Evolutionary conservation across 805 yeast genomes (phyloP), one percentile per base, ranked within the genome.

Genomic region (Blastobotrys parvus): DNA sequence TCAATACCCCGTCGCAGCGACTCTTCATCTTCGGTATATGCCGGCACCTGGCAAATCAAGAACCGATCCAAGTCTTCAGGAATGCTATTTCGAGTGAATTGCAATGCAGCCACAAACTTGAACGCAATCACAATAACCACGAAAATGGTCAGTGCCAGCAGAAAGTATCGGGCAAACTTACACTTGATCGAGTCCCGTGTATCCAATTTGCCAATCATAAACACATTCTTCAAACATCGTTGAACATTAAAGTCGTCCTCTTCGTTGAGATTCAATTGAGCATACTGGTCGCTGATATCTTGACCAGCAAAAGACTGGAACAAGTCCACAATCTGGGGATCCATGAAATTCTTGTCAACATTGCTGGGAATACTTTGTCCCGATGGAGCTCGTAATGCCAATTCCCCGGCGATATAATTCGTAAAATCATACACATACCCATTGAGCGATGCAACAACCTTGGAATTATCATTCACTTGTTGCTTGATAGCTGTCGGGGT

Each of bases 21-120:
- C 5, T 56, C 67, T 52, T 70, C 78, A 53, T 74, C 81, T 57
- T 77, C 82, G 7, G 81, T 75, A 54, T 77, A 77, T 37, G 77
- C 78, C 2, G 82, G 79, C 11, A 77, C 72, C 49, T 67, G 71
- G 42, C 67, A 62, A 20, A 67, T 64, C 35, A 66, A 56, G 40
- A 67, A 67, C 44, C 58, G 52, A 43, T 66, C 67, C 8, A 65
- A 47, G 21, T 63, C 66, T 18, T 67, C 70, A 2, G 70, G 68
- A 27, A 49, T 50, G 22, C 50, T 52, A 41, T 47, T 56, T 36
- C 56, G 45, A 7, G 62, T 57, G 42, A 67, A 67, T 43, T 67
- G 71, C 38, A 67, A 45, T 1, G 71, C 70, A 2, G 71, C 69
- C 15, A 65, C 11, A 46, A 67, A 67, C 50, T 67, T 67, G 46